phyloP scores from a whole-genome alignment of 2,329 filamentous ascomycete species.

The Acarospora socialis region DNA sequence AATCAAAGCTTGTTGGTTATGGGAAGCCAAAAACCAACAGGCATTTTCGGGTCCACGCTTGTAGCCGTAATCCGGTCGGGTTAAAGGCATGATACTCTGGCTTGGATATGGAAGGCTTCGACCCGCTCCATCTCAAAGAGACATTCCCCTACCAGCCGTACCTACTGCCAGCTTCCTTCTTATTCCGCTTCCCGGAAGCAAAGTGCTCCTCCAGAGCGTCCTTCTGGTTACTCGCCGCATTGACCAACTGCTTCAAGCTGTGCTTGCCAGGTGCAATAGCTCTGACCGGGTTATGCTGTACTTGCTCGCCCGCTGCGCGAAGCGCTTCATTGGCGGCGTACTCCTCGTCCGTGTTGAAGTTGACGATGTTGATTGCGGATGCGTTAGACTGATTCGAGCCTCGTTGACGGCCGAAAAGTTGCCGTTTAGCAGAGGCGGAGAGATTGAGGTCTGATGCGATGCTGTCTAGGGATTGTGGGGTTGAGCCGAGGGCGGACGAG shows the following conservation, averaged over 20 bases:
- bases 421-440: constrained; percentile 59
- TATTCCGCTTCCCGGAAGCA: constrained; percentile 62
- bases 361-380: constrained; percentile 54
- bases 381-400: constrained; percentile 21
- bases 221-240: constrained; percentile 64
- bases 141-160: constrained; percentile 57
- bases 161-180: constrained; percentile 63
- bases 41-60: too few relatives aligned
- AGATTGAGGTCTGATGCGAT: constrained; percentile 70
- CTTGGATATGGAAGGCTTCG: not conserved
- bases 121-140: too few relatives aligned
- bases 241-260: constrained; percentile 74
- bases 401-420: constrained; percentile 70
- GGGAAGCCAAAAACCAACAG: too few relatives aligned
- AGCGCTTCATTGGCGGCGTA: constrained; percentile 74
- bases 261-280: constrained; percentile 79
- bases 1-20: too few relatives aligned
- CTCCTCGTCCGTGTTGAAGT: constrained; percentile 79
- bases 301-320: constrained; percentile 52
- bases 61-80: too few relatives aligned
- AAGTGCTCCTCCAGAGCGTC: constrained; percentile 89
- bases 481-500: constrained; percentile 6
- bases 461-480: constrained; percentile 45
- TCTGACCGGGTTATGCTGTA: constrained; percentile 68
- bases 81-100: too few relatives aligned